phyloP scores from a whole-genome alignment of 176 grass and related monocot species.

The Thalia dealbata region DNA sequence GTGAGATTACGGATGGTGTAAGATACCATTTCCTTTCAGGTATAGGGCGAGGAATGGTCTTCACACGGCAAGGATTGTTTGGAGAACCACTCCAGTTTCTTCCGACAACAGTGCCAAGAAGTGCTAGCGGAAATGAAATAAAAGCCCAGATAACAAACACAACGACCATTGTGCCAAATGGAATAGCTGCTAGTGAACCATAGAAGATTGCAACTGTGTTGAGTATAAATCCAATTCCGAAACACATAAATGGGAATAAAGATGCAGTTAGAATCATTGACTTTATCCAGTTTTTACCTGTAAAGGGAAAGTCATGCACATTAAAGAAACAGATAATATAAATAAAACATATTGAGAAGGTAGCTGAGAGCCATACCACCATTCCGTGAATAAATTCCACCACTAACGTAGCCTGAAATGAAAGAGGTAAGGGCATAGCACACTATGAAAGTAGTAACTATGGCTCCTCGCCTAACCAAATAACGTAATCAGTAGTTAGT shows the following conservation, averaged over 20 bases:
- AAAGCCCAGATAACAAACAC: conserved; percentile 96
- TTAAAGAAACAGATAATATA: neutral
- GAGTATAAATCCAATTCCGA: conserved; percentile 71
- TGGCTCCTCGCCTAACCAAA: conserved; percentile 67
- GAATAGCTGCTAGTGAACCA: conserved; percentile 88
- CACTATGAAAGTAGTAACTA: conserved; percentile 94
- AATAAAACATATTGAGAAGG: too few species aligned
- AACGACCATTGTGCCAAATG: conserved; percentile 95
- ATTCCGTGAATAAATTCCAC: conserved; percentile 90
- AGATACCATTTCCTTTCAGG: conserved; percentile 99
- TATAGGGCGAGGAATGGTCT: conserved; percentile 92
- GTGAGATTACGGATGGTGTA: conserved; percentile 67
- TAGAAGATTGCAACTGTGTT: conserved; percentile 99
- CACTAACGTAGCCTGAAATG: conserved; percentile 98
- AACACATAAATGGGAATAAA: conserved; percentile 92
- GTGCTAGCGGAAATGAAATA: conserved; percentile 87
- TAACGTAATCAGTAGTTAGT: neutral
- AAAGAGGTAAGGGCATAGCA: conserved; percentile 98
- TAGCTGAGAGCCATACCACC: conserved; percentile 47
- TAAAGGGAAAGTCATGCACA: conserved; percentile 24
- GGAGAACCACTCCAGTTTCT: conserved; percentile 98
- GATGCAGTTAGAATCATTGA: conserved; percentile 88
- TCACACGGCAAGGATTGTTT: conserved; percentile 92
- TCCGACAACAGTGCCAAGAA: conserved; percentile 88
- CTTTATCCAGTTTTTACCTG: conserved; percentile 99